Conservation (phyloP, 2,329 filamentous ascomycete genomes). For the Arthroderma sp. region DNA sequence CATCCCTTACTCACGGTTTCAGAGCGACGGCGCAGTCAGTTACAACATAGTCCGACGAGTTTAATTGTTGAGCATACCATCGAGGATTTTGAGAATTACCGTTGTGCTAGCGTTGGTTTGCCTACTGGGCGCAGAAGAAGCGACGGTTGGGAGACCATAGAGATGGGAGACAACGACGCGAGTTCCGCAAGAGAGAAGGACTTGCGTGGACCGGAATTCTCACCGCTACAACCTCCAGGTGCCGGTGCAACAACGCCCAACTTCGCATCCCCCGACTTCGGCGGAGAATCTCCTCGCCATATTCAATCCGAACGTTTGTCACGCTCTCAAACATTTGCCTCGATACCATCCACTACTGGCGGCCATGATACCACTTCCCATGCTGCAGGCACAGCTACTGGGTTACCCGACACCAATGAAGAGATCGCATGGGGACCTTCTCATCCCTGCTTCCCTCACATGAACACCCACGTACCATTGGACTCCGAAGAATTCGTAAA, state of each 20-base stretch:
- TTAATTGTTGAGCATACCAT: constrained; percentile 36
- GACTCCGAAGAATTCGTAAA: constrained; percentile 59
- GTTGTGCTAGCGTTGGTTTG: constrained; percentile 40
- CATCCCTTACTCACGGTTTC: constrained; percentile 45
- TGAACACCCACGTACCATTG: constrained; percentile 78
- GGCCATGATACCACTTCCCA: no score
- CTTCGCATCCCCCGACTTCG: constrained; percentile 6
- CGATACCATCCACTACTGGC: constrained; percentile 17
- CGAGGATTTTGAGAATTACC: constrained; percentile 30
- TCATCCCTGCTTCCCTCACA: constrained; percentile 87
- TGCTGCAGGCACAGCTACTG: constrained; percentile 17
- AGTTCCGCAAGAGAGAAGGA: constrained; percentile 16
- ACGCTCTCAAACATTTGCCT: constrained; percentile 28
- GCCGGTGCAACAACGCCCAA: background rate
- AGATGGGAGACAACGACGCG: constrained; percentile 16
- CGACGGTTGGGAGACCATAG: constrained; percentile 15
- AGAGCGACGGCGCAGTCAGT: constrained; percentile 42
- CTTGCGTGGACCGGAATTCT: constrained; percentile 17
- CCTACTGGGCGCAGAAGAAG: constrained; percentile 31
- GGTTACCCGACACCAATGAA: constrained; percentile 27
- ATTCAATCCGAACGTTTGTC: constrained; percentile 29
- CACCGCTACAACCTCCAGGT: constrained; percentile 9
- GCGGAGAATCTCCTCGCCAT: constrained; percentile 23
- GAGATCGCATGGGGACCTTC: constrained; percentile 82
- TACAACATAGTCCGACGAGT: constrained; percentile 35